Evolutionary conservation across 257 asterid species (phyloP).

Genomic region (Nicotiana undulata): DNA sequence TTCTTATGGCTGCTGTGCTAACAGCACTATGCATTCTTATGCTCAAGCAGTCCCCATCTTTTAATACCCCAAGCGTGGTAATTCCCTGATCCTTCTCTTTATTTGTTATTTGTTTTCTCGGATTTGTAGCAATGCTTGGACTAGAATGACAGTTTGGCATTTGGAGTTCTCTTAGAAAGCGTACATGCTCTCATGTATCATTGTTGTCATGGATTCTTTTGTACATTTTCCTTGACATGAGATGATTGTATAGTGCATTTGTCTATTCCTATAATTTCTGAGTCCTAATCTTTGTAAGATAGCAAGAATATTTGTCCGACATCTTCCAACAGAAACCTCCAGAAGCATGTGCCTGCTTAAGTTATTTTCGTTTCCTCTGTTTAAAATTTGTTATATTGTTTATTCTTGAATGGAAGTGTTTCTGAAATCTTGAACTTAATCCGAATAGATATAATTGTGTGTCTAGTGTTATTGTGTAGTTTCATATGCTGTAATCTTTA

Average conservation of each 20-base stretch:
- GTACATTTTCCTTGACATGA: too few relatives aligned
- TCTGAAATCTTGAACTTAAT: neutral
- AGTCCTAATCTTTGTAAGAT: too few relatives aligned
- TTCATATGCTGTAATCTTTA: neutral
- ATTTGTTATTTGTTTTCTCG: neutral
- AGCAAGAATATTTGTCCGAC: too few relatives aligned
- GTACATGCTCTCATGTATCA: too few relatives aligned
- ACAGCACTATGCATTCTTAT: slow-evolving; percentile 37
- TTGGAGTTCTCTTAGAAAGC: too few relatives aligned
- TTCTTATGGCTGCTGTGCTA: slow-evolving; percentile 35
- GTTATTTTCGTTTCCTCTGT: too few relatives aligned
- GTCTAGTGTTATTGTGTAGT: neutral
- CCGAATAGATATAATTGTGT: neutral
- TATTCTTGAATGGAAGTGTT: neutral
- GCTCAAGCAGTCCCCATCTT: slow-evolving; percentile 39
- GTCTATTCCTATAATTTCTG: too few relatives aligned
- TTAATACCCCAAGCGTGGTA: slow-evolving; percentile 31
- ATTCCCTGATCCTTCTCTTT: slow-evolving; percentile 1
- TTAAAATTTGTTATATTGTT: neutral
- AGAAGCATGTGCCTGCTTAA: too few relatives aligned
- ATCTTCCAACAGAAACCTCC: too few relatives aligned
- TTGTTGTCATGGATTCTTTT: too few relatives aligned
- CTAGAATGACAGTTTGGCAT: neutral
- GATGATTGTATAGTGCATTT: too few relatives aligned
- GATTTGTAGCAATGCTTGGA: neutral